These are phyloP conservation scores for Penicillium argentinense DNA, from an alignment of 495 filamentous ascomycete species.

Conservation along the genomic window DNA sequence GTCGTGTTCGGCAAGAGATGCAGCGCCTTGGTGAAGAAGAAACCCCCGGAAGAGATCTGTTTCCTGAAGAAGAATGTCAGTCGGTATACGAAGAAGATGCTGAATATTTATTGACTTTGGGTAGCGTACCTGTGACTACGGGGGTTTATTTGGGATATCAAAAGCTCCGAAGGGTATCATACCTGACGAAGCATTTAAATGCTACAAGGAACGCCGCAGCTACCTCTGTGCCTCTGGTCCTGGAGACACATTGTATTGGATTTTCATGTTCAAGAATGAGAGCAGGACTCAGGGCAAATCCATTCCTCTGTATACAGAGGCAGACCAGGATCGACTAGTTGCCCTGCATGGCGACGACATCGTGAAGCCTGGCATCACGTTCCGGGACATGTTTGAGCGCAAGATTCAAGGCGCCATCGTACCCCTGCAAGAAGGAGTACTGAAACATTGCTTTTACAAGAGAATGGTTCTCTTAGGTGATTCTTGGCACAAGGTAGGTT, in stretches of 20 bases:
- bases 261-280: slow-evolving; percentile 30
- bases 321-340: slow-evolving; percentile 24
- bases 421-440: neutral
- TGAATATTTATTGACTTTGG: slow-evolving; percentile 20
- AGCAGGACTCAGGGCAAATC: slow-evolving; percentile 9
- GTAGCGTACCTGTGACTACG: slow-evolving; percentile 24
- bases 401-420: slow-evolving; percentile 8
- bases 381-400: slow-evolving; percentile 37
- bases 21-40: slow-evolving; percentile 8
- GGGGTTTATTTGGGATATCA: slow-evolving; percentile 41
- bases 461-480: slow-evolving; percentile 8
- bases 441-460: slow-evolving; percentile 2
- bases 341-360: slow-evolving; percentile 18
- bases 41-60: neutral
- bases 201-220: slow-evolving; percentile 11
- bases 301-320: slow-evolving; percentile 30
- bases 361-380: slow-evolving; percentile 24
- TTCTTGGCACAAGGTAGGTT: slow-evolving; percentile 9
- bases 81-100: neutral
- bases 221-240: slow-evolving; percentile 26
- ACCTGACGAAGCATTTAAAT: slow-evolving; percentile 3
- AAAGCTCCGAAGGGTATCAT: slow-evolving; percentile 5
- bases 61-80: slow-evolving; percentile 16
- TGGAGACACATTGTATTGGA: slow-evolving; percentile 31
- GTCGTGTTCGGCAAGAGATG: slow-evolving; percentile 6